Evolutionary conservation across 495 filamentous ascomycete species (phyloP), one percentile per base, ranked within the genome.

Genomic region (Aspergillus asperescens): DNA sequence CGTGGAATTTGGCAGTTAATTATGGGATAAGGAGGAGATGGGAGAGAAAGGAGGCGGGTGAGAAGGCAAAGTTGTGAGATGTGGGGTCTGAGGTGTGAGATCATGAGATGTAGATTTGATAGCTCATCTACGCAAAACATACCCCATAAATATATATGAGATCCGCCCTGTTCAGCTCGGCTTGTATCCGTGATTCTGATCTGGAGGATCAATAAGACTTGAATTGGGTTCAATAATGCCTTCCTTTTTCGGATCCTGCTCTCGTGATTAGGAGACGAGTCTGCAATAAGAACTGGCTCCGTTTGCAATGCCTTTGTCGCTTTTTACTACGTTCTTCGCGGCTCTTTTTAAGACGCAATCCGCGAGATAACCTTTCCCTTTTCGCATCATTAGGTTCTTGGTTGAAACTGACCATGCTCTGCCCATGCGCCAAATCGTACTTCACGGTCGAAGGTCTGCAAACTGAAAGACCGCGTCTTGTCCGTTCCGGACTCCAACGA

Each of bases 1-100:
- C 76, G 47, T 86, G 83, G 83, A 83, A 76, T 60, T 79, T 87
- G 57, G 80, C 78, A 66, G 69, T 78, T 65, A 88, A 85, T 69
- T 80, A 80, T 68, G 74, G 69, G 66, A 79, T 81, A 50, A 82
- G 86, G 73, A 78, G 69, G 69, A 65, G 71, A 45, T 95, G 90
- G 90, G 77, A 81, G 64, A 72, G 75, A 70, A 74, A 79, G 63
- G 82, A 81, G 73, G 62, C 67, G 69, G 74, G 74, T 65, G 81
- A 82, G 64, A 88, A 84, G 77, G 83, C 84, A 18, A 88, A 81
- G 64, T 64, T 92, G 49, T 89, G 60, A 67, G 9, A 12, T 18
- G 10, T 7, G 12, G 16, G 18, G 35, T 4, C 27, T 29, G 7
- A 15, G 24, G 3, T 12, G 7, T 28, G 1, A 41, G 19, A 16